Evolutionary conservation across 2,329 filamentous ascomycete species (phyloP), one percentile per base, ranked within the genome.

Genomic region (Fusarium staphyleae): DNA sequence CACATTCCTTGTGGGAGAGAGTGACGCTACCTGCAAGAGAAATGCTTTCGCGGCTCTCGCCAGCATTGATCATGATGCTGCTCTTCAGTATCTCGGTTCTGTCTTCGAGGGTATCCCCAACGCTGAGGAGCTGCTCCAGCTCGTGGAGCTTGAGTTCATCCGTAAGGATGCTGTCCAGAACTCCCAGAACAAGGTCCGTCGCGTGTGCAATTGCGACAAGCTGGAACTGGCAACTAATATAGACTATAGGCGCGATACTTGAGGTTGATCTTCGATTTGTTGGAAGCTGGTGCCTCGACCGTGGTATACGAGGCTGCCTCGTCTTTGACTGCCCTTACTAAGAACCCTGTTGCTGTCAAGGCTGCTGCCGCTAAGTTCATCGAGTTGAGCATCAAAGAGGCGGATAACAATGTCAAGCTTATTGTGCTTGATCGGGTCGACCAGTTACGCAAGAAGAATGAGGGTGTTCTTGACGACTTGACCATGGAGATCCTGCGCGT

Each of bases 381-480:
- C 61, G 95, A 99, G 74, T 81, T 99, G 8, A 92, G 90, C 72
- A 97, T 99, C 72, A 96, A 96, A 77, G 95, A 98, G 76, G 88
- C 95, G 1, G 95, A 99, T 74, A 99, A 99, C 80, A 99, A 99
- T 71, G 95, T 99, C 61, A 99, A 99, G 78, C 87, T 99, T 37
- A 99, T 99, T 66, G 95, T 99, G 15, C 82, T 99, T 35, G 95
- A 98, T 70, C 89, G 93, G 37, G 95, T 99, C 30, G 89, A 96
- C 68, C 88, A 93, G 68, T 75, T 97, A 58, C 85, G 93, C 66
- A 87, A 88, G 71, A 91, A 91, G 75, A 96, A 96, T 66, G 90
- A 95, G 70, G 93, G 93, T 45, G 87, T 98, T 15, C 77, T 99
- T 52, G 93, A 98, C 70, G 95, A 99, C 69, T 77, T 98, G 41